Evolutionary conservation across 1,284 basidiomycete species (phyloP).

Genomic region (Kalmanozyma brasiliensis): DNA sequence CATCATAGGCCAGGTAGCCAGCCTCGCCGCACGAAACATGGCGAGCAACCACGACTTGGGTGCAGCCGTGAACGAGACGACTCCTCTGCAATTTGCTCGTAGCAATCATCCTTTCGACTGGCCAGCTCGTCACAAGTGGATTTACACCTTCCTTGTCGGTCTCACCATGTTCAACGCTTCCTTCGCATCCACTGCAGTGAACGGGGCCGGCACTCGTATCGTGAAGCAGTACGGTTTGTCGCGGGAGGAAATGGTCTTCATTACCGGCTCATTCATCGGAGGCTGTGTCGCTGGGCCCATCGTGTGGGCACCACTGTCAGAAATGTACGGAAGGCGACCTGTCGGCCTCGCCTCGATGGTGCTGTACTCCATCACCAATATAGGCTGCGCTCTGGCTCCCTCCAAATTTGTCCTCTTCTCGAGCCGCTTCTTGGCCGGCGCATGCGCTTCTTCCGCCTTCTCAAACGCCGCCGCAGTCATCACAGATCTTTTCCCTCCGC

Average conservation of each 20-base stretch:
- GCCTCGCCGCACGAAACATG: slow-evolving; percentile 1
- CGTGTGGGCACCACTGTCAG: slow-evolving; percentile 48
- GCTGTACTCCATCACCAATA: slow-evolving; percentile 24
- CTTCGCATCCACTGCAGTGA: slow-evolving; percentile 40
- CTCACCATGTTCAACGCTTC: slow-evolving; percentile 48
- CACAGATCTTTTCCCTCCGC: slow-evolving; percentile 42
- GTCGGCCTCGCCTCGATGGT: slow-evolving; percentile 19
- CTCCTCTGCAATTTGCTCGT: background rate
- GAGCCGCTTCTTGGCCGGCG: slow-evolving; percentile 36
- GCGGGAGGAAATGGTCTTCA: slow-evolving; percentile 29
- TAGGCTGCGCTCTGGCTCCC: slow-evolving; percentile 29
- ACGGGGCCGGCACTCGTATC: slow-evolving; percentile 26
- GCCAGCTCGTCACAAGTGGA: slow-evolving; percentile 27
- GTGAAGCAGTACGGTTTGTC: slow-evolving; percentile 20
- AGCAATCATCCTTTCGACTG: slow-evolving; percentile 10
- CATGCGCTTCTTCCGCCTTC: slow-evolving; percentile 40
- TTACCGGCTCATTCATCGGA: slow-evolving; percentile 40
- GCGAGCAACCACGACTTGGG: background rate
- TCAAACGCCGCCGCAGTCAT: slow-evolving; percentile 45
- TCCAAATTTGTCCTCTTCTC: slow-evolving; percentile 30
- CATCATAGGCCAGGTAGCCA: slow-evolving; percentile 5
- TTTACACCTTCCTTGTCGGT: slow-evolving; percentile 25
- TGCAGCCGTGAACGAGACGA: slow-evolving; percentile 5
- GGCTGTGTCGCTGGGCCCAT: slow-evolving; percentile 47
- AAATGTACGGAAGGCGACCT: slow-evolving; percentile 22